These are phyloP conservation scores for Russula sp. DNA, from an alignment of 768 basidiomycete species.

Conservation along the genomic window DNA sequence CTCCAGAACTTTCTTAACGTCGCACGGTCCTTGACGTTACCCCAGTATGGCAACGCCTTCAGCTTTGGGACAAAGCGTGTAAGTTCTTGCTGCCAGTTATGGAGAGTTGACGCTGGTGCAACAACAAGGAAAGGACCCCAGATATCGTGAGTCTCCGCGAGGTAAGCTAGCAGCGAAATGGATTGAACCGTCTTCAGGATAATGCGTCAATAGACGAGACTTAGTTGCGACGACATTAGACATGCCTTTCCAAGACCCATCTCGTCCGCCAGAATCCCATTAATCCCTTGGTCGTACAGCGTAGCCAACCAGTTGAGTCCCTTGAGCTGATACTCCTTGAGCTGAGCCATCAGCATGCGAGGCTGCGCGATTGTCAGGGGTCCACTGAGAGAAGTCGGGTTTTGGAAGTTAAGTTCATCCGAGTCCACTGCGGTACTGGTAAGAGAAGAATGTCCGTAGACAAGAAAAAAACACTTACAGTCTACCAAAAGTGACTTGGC, in stretches of 20 bases:
- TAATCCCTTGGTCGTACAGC: slow-evolving; percentile 98
- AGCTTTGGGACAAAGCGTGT: slow-evolving; percentile 90
- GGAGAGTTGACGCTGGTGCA: slow-evolving; percentile 92
- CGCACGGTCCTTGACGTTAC: slow-evolving; percentile 90
- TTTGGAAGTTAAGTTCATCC: slow-evolving; percentile 98
- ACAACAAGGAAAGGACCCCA: slow-evolving; percentile 99
- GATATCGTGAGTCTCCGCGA: slow-evolving; percentile 95
- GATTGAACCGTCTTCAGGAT: slow-evolving; percentile 83
- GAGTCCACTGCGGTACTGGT: slow-evolving; percentile 60
- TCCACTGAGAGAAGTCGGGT: slow-evolving; percentile 85
- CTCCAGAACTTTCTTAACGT: slow-evolving; percentile 97
- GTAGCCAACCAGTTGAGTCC: slow-evolving; percentile 98
- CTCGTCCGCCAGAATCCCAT: slow-evolving; percentile 97
- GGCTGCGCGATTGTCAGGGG: slow-evolving; percentile 85
- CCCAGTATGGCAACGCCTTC: slow-evolving; percentile 98
- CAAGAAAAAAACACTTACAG: slow-evolving; percentile 40
- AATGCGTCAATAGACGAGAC: background rate
- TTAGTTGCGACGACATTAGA: slow-evolving; percentile 21
- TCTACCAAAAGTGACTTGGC: slow-evolving; percentile 54
- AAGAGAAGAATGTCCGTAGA: background rate
- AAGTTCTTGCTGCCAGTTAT: slow-evolving; percentile 99
- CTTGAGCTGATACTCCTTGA: slow-evolving; percentile 98
- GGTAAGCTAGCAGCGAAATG: slow-evolving; percentile 89
- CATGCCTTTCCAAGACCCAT: slow-evolving; percentile 89
- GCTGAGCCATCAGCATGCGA: slow-evolving; percentile 89